Percentiles rank a stretch among this genome's conserved stretches.
Conservation (phyloP, 257 asterid species). For the Solanum clarkiae region DNA sequence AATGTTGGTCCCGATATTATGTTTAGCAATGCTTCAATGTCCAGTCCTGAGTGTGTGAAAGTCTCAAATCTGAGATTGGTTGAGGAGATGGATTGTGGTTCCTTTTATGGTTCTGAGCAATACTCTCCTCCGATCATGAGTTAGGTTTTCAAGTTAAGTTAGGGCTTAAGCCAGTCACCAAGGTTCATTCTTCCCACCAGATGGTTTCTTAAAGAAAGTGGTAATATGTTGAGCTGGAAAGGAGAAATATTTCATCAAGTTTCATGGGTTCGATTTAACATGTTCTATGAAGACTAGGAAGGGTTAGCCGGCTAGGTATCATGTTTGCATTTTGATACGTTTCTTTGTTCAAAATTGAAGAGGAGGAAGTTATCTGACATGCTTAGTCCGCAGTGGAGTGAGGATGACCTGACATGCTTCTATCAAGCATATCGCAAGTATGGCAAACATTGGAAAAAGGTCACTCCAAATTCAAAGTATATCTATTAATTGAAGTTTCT, state of each 20-base stretch:
- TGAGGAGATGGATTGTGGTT: background rate
- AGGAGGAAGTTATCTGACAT: conserved; percentile 60
- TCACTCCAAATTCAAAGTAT: conserved; percentile 16
- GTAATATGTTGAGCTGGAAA: background rate
- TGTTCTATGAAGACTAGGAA: background rate
- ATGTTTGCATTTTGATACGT: background rate
- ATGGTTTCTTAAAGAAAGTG: background rate
- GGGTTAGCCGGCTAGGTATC: background rate
- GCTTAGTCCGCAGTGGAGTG: conserved; percentile 84
- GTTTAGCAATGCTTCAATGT: background rate
- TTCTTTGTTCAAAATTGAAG: conserved; percentile 20
- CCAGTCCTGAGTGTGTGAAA: background rate
- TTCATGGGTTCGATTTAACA: background rate
- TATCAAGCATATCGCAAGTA: conserved; percentile 78
- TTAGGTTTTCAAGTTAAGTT: background rate
- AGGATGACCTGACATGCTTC: conserved; percentile 66
- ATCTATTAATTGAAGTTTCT: background rate
- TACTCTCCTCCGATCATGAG: background rate
- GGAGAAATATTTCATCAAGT: background rate
- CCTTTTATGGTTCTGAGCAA: background rate
- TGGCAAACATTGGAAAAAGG: conserved; percentile 91
- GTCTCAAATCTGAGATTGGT: background rate
- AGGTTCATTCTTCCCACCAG: background rate
- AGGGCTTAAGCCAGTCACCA: background rate
- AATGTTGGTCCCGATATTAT: background rate